phyloP scores from a whole-genome alignment of 1,139 yeast genomes.

The Geotrichum citri-aurantii region DNA sequence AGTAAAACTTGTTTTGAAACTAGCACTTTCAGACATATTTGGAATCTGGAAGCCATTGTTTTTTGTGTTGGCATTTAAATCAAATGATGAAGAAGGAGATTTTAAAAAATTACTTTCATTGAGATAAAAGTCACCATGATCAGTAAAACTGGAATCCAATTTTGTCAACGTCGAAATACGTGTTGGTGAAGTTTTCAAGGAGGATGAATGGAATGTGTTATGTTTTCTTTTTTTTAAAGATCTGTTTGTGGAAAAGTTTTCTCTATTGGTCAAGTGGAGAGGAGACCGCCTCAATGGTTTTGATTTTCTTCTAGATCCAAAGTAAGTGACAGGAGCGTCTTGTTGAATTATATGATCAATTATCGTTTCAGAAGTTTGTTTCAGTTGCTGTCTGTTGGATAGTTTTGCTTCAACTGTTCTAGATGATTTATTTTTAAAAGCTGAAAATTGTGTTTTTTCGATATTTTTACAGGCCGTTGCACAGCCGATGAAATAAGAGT shows the following conservation, averaged over 20 bases:
- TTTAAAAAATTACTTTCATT: background rate
- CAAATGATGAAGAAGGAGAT: background rate
- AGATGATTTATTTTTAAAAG: background rate
- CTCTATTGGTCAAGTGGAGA: background rate
- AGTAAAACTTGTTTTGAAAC: background rate
- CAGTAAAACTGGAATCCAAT: background rate
- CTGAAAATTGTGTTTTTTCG: background rate
- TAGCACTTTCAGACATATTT: conserved; percentile 9
- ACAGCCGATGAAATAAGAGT: conserved; percentile 46
- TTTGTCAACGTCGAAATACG: background rate
- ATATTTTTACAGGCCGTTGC: background rate
- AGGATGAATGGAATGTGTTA: background rate
- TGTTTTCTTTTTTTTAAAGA: background rate
- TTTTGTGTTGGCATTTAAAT: background rate
- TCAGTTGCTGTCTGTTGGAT: background rate
- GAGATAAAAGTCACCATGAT: background rate
- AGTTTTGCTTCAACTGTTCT: background rate
- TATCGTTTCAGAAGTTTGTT: too few species aligned
- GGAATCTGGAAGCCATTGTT: conserved; percentile 4
- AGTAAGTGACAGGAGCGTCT: background rate
- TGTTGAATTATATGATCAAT: too few species aligned
- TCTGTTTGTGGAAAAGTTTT: too few species aligned
- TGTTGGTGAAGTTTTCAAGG: conserved; percentile 9
- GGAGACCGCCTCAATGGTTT: background rate
- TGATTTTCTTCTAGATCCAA: background rate